Percentiles rank a stretch among this genome's conserved stretches.
phyloP scores from a whole-genome alignment of 108 stramenopile genomes.

The Phaeodactylum tricornutum region DNA sequence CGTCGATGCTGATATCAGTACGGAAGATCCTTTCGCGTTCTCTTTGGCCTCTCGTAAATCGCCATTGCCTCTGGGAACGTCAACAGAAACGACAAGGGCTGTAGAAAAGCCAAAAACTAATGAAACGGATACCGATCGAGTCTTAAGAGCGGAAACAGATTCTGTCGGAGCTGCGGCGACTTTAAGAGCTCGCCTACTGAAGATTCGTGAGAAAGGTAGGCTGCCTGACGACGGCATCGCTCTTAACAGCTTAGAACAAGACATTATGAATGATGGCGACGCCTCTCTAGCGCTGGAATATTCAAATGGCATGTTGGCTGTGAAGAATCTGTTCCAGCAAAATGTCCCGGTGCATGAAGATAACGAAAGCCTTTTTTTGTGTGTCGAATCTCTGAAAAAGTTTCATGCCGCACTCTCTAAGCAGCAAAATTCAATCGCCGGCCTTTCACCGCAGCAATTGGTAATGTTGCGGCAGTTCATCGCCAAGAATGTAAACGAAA shows the following conservation, averaged over 20 bases:
- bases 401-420: constrained; percentile 36
- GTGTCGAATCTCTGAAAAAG: constrained; percentile 28
- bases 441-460: constrained; percentile 7
- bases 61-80: too few relatives aligned
- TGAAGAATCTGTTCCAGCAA: constrained; percentile 13
- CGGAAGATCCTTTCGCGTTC: neutral
- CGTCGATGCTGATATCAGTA: neutral
- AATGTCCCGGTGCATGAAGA: constrained; percentile 17
- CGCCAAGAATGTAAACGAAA: constrained; percentile 10
- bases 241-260: neutral
- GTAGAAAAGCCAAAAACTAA: neutral
- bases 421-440: constrained; percentile 14
- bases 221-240: constrained; percentile 1
- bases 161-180: constrained; percentile 42
- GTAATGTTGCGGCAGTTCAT: constrained; percentile 18
- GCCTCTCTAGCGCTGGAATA: neutral
- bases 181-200: constrained; percentile 34
- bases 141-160: neutral
- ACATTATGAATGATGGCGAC: neutral
- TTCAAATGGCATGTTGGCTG: neutral
- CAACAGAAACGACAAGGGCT: too few relatives aligned
- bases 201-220: constrained; percentile 34
- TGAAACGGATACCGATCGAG: neutral
- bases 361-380: constrained; percentile 17
- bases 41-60: neutral